phyloP scores from a whole-genome alignment of 805 yeast species.

The Lachancea lanzarotensis region DNA sequence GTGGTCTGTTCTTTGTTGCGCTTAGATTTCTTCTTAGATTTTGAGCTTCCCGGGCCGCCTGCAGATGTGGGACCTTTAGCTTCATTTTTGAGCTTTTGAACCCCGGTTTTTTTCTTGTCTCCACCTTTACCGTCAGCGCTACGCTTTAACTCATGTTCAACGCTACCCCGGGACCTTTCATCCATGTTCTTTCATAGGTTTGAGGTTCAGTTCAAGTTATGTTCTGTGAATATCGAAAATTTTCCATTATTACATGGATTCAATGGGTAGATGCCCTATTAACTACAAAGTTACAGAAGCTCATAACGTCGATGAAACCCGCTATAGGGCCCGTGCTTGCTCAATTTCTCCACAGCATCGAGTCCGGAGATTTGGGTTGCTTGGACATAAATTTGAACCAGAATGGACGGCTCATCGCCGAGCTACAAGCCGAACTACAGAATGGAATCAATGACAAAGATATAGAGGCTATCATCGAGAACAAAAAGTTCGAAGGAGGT shows the following conservation, averaged over 20 bases:
- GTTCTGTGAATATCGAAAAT: not conserved
- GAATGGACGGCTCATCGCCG: slow-evolving; percentile 31
- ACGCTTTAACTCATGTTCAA: slow-evolving; percentile 3
- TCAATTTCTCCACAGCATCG: slow-evolving; percentile 18
- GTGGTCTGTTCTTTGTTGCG: slow-evolving; percentile 8
- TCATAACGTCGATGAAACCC: not conserved
- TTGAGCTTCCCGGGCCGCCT: not conserved
- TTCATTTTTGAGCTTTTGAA: slow-evolving; percentile 1
- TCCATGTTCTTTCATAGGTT: slow-evolving; percentile 6
- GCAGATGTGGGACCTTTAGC: not conserved
- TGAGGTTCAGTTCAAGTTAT: not conserved
- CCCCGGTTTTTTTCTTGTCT: not conserved
- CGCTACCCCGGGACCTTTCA: slow-evolving; percentile 2
- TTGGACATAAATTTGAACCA: slow-evolving; percentile 26
- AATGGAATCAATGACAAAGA: slow-evolving; percentile 15
- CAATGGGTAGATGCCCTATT: not conserved
- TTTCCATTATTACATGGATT: slow-evolving; percentile 1
- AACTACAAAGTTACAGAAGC: not conserved
- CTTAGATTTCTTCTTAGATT: slow-evolving; percentile 5
- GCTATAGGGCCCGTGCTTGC: slow-evolving; percentile 12
- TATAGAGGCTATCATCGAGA: slow-evolving; percentile 26
- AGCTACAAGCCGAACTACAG: slow-evolving; percentile 33
- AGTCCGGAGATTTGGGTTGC: slow-evolving; percentile 15
- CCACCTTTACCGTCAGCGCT: not conserved
- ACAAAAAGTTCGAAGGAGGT: slow-evolving; percentile 24